These are phyloP conservation scores for Leucaena leucocephala DNA, from an alignment of 306 rosid genomes.

Conservation along the genomic window DNA sequence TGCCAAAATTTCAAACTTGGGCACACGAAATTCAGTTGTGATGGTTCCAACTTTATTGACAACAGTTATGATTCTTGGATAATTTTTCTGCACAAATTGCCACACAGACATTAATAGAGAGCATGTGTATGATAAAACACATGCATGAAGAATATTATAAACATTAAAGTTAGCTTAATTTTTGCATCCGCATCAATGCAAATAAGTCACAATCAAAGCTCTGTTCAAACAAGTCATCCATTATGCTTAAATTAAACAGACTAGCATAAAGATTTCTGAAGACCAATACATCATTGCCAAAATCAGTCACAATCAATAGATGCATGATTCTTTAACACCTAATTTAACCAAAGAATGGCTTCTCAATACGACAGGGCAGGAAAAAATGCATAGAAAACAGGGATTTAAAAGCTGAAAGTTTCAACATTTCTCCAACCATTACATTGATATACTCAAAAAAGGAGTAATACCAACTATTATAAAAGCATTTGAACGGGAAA, in stretches of 20 bases:
- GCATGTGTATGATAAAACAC: slow-evolving; percentile 25
- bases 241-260: slow-evolving; percentile 8
- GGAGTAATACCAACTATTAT: slow-evolving; percentile 2
- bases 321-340: background rate
- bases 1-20: slow-evolving; percentile 80
- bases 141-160: background rate
- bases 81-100: slow-evolving; percentile 70
- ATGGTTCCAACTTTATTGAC: slow-evolving; percentile 94
- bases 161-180: slow-evolving; percentile 28
- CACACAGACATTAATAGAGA: slow-evolving; percentile 13
- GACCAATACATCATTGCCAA: slow-evolving; percentile 10
- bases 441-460: slow-evolving; percentile 15
- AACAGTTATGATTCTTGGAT: slow-evolving; percentile 87
- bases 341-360: background rate
- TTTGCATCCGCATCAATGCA: slow-evolving; percentile 14
- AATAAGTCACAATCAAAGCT: background rate
- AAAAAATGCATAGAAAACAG: slow-evolving; percentile 6
- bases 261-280: slow-evolving; percentile 11
- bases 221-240: slow-evolving; percentile 9
- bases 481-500: slow-evolving; percentile 11
- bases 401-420: background rate
- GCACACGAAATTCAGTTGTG: slow-evolving; percentile 89
- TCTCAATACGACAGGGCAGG: slow-evolving; percentile 2
- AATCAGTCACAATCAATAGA: slow-evolving; percentile 1
- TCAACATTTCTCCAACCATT: slow-evolving; percentile 8